phyloP scores from a whole-genome alignment of 2,329 filamentous ascomycete species.

The Xylariaceae sp. region DNA sequence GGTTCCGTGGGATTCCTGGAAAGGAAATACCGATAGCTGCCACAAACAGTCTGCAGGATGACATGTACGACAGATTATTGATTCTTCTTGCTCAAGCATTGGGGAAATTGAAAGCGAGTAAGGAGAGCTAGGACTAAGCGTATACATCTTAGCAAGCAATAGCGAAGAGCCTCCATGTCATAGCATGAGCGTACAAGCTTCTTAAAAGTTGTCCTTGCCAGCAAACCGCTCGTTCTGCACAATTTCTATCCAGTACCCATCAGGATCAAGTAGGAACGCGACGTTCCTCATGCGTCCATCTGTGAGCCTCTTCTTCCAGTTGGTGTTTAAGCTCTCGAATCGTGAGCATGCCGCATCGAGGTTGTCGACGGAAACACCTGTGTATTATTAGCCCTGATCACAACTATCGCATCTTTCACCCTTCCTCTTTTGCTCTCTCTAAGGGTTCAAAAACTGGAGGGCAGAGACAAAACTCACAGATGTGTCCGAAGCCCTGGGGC shows the following conservation, averaged over 20 bases:
- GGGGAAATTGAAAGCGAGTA: too few species aligned
- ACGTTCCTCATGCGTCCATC: conserved; percentile 94
- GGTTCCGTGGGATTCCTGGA: too few species aligned
- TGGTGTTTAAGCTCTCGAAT: conserved; percentile 80
- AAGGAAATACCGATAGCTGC: too few species aligned
- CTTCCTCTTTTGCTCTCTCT: too few species aligned
- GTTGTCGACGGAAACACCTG: conserved; percentile 82
- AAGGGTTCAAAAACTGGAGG: not conserved
- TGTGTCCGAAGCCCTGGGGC: conserved; percentile 93
- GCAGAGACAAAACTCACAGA: conserved; percentile 64
- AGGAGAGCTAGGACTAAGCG: too few species aligned
- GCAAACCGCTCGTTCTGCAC: conserved; percentile 78
- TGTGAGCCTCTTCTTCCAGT: conserved; percentile 94
- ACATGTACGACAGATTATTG: too few species aligned
- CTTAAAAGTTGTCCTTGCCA: conserved; percentile 58
- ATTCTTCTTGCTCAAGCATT: too few species aligned
- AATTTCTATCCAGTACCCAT: conserved; percentile 59
- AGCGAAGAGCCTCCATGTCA: too few species aligned
- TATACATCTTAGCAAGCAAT: too few species aligned
- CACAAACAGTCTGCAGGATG: too few species aligned
- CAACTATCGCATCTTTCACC: not conserved
- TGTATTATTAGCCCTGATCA: not conserved
- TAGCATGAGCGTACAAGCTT: too few species aligned
- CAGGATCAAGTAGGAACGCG: conserved; percentile 88
- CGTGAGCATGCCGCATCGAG: conserved; percentile 85